phyloP scores from a whole-genome alignment of 306 rosid genomes.

The Trifolium pratense region DNA sequence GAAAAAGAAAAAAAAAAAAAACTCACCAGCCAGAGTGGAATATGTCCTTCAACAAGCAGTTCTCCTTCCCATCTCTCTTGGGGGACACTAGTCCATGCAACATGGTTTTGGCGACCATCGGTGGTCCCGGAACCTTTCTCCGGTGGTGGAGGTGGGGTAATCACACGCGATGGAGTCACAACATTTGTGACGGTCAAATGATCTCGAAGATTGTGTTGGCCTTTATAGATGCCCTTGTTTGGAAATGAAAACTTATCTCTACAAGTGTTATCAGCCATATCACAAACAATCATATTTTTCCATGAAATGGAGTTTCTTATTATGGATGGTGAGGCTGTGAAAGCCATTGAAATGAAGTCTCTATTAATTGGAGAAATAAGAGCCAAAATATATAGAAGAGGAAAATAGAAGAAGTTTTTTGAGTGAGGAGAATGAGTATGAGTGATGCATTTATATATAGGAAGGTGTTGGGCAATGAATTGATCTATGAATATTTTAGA shows the following conservation, averaged over 20 bases:
- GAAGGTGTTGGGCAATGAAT: conserved; percentile 9
- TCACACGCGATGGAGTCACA: conserved; percentile 50
- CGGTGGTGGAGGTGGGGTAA: conserved; percentile 51
- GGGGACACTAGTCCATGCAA: conserved; percentile 90
- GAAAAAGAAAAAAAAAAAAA: too few relatives aligned
- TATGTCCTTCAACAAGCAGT: conserved; percentile 69
- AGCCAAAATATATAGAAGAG: neutral
- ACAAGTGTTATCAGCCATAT: conserved; percentile 10
- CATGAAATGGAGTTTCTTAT: conserved; percentile 40
- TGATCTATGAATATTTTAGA: conserved; percentile 16
- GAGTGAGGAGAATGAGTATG: conserved; percentile 36
- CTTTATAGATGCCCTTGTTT: conserved; percentile 23
- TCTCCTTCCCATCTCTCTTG: conserved; percentile 96
- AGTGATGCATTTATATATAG: conserved; percentile 42
- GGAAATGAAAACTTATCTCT: conserved; percentile 29
- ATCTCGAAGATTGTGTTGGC: conserved; percentile 35
- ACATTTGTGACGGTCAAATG: conserved; percentile 52
- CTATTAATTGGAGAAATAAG: conserved; percentile 1
- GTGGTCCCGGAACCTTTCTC: conserved; percentile 19
- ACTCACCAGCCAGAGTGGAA: conserved; percentile 86
- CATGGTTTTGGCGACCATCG: conserved; percentile 51
- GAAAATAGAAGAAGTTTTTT: neutral
- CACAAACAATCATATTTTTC: conserved; percentile 37
- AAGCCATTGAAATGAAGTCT: conserved; percentile 49
- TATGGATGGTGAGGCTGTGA: conserved; percentile 37